Conservation (phyloP, 257 asterid genomes). For the Rhazya stricta region DNA sequence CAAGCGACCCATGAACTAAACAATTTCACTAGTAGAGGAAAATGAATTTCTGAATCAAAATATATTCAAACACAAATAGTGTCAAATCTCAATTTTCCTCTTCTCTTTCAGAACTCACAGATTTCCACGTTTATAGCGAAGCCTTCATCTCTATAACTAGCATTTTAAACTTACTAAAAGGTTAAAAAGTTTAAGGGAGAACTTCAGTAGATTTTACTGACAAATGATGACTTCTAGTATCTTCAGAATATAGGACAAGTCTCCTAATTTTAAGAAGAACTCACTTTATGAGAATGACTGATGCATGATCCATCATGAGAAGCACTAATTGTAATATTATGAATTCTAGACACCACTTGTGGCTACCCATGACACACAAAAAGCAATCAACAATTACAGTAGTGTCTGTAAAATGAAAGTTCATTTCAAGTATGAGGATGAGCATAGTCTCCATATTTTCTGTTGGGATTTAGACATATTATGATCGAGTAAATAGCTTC, state of each 20-base stretch:
- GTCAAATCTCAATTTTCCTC: no score
- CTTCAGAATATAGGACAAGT: background rate
- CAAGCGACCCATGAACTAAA: no score
- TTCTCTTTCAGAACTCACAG: background rate
- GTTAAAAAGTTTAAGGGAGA: background rate
- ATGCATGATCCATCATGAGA: background rate
- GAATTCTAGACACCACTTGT: background rate
- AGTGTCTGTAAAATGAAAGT: background rate
- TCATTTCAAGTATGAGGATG: background rate
- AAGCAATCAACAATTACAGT: background rate
- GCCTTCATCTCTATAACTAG: background rate
- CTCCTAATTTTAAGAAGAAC: background rate
- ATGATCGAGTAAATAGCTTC: background rate
- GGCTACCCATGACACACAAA: background rate
- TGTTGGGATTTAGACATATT: background rate
- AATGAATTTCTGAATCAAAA: background rate
- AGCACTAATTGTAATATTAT: background rate
- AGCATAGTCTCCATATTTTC: background rate
- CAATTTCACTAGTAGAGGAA: no score
- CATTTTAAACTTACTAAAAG: background rate
- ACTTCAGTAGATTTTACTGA: background rate
- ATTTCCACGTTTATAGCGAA: background rate
- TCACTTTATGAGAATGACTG: background rate
- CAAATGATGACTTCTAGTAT: background rate
- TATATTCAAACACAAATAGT: no score